Conservation (phyloP, 805 yeast species). For the Lipomyces yamanashiensis region DNA sequence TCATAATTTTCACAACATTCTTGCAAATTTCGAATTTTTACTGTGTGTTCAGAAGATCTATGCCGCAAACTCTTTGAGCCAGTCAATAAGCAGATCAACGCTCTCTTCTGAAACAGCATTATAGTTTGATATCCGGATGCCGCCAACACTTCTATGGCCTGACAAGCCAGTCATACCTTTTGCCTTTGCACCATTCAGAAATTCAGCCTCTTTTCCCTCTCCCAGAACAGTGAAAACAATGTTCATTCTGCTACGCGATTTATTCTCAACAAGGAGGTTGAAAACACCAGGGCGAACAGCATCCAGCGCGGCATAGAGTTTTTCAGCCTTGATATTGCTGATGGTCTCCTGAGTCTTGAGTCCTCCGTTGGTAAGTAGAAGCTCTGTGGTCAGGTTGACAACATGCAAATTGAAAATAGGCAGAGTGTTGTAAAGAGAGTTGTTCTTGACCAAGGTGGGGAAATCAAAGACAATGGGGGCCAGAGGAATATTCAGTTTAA, state of each 20-base stretch:
- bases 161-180: constrained; percentile 74
- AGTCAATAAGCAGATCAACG: constrained; percentile 60
- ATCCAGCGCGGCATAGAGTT: constrained; percentile 70
- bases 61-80: constrained; percentile 63
- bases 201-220: constrained; percentile 65
- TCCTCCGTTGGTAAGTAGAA: constrained; percentile 73
- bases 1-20: neutral
- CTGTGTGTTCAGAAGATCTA: neutral
- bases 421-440: constrained; percentile 93
- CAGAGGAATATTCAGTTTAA: constrained; percentile 67
- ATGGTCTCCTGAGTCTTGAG: constrained; percentile 60
- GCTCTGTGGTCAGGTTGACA: constrained; percentile 73
- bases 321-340: constrained; percentile 64
- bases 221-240: constrained; percentile 80
- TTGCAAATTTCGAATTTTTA: no score
- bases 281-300: constrained; percentile 62
- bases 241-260: constrained; percentile 85
- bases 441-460: constrained; percentile 82
- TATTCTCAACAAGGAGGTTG: constrained; percentile 65
- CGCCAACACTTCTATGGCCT: constrained; percentile 98
- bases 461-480: constrained; percentile 88
- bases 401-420: constrained; percentile 92
- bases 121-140: constrained; percentile 87
- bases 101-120: constrained; percentile 77
- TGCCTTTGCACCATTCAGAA: constrained; percentile 68